Evolutionary conservation across 768 basidiomycete genomes (phyloP), one percentile per base, ranked within the genome.

Genomic region (Cyclocybe cylindracea): DNA sequence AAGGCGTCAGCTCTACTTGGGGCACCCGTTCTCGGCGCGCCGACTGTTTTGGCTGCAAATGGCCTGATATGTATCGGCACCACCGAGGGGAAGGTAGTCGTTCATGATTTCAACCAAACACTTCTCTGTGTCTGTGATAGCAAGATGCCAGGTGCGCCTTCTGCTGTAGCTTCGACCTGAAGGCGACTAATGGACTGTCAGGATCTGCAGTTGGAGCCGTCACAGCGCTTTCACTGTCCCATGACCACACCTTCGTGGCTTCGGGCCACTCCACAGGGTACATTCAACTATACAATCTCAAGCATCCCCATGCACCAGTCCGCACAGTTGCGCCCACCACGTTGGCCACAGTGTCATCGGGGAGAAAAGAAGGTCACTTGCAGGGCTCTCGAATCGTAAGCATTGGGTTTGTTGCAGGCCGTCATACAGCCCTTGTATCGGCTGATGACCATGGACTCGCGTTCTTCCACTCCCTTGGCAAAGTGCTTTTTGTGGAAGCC

Each of bases 381-480:
- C 67, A 74, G 18, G 89, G 89, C 9, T 88, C 91, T 2, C 80
- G 82, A 11, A 94, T 99, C 43, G 74, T 89, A 51, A 87, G 77
- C 62, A 71, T 99, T 39, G 86, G 83, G 29, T 99, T 99, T 63
- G 82, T 98, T 7, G 94, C 91, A 10, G 87, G 86, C 14, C 80
- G 96, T 37, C 96, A 97, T 61, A 98, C 97, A 2, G 94, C 93
- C 4, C 80, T 98, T 44, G 84, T 98, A 37, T 87, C 88, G 4
- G 90, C 92, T 2, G 97, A 98, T 65, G 91, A 96, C 51, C 72
- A 79, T 58, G 97, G 97, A 0, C 78, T 98, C 7, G 91, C 94
- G 0, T 99, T 99, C 70, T 97, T 92, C 65, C 95, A 98, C 69
- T 91, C 89, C 48, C 74, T 99, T 4, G 94, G 97, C 24, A 95